Base-by-base conservation (phyloP, 2,329 filamentous ascomycete genomes). In the Mycocentrospora acerina region DNA sequence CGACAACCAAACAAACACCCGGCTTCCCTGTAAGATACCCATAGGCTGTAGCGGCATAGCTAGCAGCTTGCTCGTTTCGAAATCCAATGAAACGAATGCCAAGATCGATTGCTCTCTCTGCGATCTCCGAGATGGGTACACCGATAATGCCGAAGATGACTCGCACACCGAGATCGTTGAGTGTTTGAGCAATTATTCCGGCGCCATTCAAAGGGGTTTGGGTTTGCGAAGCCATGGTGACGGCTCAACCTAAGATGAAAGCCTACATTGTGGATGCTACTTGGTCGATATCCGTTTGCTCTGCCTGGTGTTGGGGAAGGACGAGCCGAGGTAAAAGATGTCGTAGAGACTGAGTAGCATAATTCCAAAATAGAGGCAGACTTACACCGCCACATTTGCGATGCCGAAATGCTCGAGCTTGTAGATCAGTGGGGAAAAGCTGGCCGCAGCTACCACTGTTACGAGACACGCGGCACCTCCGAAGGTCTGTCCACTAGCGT, bases 1-100 rank as follows among this genome's bases (percentile, higher is more conserved):
- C 78, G 3, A 81, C 78, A n/a, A 79, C 73, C 26, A 81, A 66
- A 54, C 77, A 80, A 8, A 81, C 74, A 3, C 77, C 79, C 4
- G 77, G 77, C 37, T 59, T 71, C 14, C 77, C 77, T 3, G 75
- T 80, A 49, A 81, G 66, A 48, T 79, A 81, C 11, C 77, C 78
- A 70, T 81, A 80, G 5, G 74, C 75, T 32, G 74, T 77, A 3
- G 78, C 77, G 9, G 78, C 78, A 67, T 81, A 81, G 46, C 72
- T 73, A 22, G 75, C 76, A 9, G 78, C 76, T 58, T 82, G 78
- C 48, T 82, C 78, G 47, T 81, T 81, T 19, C 78, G 67, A 48
- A 80, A 81, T 17, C 72, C 77, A 35, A 81, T 74, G 59, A 80
- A 81, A 19, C 75, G 71, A 44, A 81, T 79, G 1, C 78, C 78